Percentiles rank a stretch among this genome's conserved stretches.
Evolutionary conservation across 2,329 filamentous ascomycete species (phyloP).

Genomic region (Nigrograna mackinnonii): DNA sequence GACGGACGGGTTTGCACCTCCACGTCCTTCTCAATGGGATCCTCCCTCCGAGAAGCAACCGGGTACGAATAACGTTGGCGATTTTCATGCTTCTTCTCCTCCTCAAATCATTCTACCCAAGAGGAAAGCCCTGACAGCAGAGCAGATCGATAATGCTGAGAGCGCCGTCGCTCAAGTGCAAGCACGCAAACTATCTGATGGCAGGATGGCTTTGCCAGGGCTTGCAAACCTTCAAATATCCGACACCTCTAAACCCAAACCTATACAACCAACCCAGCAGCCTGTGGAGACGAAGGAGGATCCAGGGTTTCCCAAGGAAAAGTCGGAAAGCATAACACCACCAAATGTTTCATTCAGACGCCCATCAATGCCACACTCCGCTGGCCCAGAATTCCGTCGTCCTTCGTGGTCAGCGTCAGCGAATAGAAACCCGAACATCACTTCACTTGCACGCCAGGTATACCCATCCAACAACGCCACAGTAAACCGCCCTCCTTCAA

Average conservation of each 20-base stretch:
- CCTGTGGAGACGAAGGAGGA: too few species aligned
- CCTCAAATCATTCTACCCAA: slow-evolving; percentile 46
- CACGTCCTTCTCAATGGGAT: slow-evolving; percentile 22
- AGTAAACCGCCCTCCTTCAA: slow-evolving; percentile 27
- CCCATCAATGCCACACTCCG: too few species aligned
- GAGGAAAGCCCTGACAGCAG: slow-evolving; percentile 48
- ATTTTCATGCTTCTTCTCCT: slow-evolving; percentile 30
- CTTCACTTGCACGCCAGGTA: slow-evolving; percentile 41
- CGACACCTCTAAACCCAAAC: slow-evolving; percentile 21
- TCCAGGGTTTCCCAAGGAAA: too few species aligned
- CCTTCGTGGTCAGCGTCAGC: slow-evolving; percentile 33
- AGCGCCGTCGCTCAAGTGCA: slow-evolving; percentile 18
- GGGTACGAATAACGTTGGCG: slow-evolving; percentile 35
- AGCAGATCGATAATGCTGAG: slow-evolving; percentile 44
- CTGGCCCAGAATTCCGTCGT: slow-evolving; percentile 26
- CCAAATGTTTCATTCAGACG: slow-evolving; percentile 4
- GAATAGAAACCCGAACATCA: slow-evolving; percentile 35
- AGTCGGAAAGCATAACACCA: slow-evolving; percentile 10
- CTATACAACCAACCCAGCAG: slow-evolving; percentile 12
- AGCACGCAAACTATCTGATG: slow-evolving; percentile 9
- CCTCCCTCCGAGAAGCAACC: slow-evolving; percentile 38
- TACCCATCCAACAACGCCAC: slow-evolving; percentile 24
- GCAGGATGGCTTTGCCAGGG: slow-evolving; percentile 21
- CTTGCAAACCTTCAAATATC: slow-evolving; percentile 16
- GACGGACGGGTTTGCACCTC: slow-evolving; percentile 43